Base-by-base conservation (phyloP, 2,329 filamentous ascomycete species). In the Fusarium globosum region DNA sequence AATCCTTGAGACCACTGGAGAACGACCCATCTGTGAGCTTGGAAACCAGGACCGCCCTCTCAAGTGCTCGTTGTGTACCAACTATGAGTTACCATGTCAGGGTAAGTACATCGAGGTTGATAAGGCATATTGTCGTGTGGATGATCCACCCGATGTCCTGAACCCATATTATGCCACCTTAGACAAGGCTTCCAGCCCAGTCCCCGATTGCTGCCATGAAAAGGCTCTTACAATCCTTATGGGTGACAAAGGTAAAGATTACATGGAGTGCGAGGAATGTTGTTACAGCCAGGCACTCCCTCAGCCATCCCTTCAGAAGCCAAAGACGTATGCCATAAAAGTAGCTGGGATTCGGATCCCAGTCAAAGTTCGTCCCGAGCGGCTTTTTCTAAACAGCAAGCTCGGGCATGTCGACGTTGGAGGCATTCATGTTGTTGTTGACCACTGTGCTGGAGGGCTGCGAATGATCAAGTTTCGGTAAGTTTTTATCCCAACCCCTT, bases 381-480 rank as follows among this genome's bases (percentile, higher is more conserved):
- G 36, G 30, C 72, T 75, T 72, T n/a, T 30, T 9, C 49, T 74
- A 11, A 55, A 68, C 39, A 75, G 68, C 42, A 63, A 59, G 10
- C 23, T 58, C 18, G 61, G 70, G 2, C 65, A 74, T 56, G 58
- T 51, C 11, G 57, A 58, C n/a, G 55, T 73, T 35, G 65, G 69
- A 7, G 69, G 71, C 4, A 49, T 74, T 20, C 72, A 74, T 21
- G 42, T 75, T 15, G 35, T 75, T 18, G 61, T 74, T 12, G 72
- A 74, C 41, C 18, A 26, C n/a, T 75, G 69, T 45, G 26, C 20
- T 16, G 9, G 8, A 4, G 21, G 28, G 14, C 45, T 10, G 20
- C 11, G n/a, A 7, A 30, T 75, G 51, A 64, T 75, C 58, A 74
- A 69, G 39, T 73, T 74, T 46, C 49, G 61, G 72, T 70, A 58